Evolutionary conservation across 2,329 filamentous ascomycete genomes (phyloP).

Genomic region (Trichoderma harzianum): DNA sequence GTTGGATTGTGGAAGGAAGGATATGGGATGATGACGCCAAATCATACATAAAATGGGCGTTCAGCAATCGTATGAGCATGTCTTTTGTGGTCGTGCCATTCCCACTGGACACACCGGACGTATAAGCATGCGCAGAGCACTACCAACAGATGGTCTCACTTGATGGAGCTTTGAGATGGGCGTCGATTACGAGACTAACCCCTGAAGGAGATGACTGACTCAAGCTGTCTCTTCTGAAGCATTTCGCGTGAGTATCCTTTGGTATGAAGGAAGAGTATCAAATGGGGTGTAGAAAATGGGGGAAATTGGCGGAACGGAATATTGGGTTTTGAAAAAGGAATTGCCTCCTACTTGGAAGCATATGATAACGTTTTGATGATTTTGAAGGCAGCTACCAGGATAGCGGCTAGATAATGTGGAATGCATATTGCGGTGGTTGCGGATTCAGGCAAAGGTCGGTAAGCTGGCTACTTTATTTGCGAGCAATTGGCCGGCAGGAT

Average conservation of each 20-base stretch:
- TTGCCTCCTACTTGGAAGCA: background rate
- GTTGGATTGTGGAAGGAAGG: background rate
- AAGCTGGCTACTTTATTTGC: background rate
- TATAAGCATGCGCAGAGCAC: background rate
- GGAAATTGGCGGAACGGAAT: background rate
- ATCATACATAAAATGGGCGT: background rate
- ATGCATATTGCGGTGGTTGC: slow-evolving; percentile 5
- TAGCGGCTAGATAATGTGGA: slow-evolving; percentile 6
- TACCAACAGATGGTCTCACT: background rate
- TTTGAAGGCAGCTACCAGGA: background rate
- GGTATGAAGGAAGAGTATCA: background rate
- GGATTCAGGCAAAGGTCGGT: background rate
- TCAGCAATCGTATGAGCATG: background rate
- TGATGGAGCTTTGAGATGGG: background rate
- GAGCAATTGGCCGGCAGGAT: background rate
- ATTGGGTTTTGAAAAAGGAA: slow-evolving; percentile 1
- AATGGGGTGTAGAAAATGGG: background rate
- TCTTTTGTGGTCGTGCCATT: background rate
- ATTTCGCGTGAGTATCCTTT: background rate
- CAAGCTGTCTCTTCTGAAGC: background rate
- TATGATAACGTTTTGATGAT: slow-evolving; percentile 9
- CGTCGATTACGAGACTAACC: background rate
- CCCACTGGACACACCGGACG: background rate
- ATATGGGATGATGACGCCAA: background rate
- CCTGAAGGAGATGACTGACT: background rate